Percentiles rank a stretch among this genome's conserved stretches.
Conservation (phyloP, 306 rosid genomes). For the Betula pendula region DNA sequence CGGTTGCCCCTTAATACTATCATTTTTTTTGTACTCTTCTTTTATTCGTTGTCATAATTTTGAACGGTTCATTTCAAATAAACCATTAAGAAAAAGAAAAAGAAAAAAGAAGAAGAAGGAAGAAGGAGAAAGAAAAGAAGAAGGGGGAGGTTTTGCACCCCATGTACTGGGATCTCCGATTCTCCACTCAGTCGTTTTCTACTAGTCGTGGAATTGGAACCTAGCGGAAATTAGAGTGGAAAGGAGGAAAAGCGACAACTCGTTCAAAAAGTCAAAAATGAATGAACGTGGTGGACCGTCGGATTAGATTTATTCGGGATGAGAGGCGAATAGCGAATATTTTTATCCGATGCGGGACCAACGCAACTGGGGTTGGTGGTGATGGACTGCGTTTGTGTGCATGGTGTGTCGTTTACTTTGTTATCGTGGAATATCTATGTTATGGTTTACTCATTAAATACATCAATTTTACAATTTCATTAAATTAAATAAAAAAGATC, state of each 20-base stretch:
- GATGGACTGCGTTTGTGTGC: neutral
- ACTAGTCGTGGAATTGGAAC: neutral
- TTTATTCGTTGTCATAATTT: neutral
- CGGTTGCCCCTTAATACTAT: no score
- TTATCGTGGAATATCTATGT: neutral
- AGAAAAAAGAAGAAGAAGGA: no score
- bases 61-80: neutral
- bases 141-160: neutral
- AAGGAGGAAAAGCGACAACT: neutral
- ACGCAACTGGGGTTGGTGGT: conserved; percentile 6
- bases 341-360: conserved; percentile 17
- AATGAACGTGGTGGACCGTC: neutral
- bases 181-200: neutral
- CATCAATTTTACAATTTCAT: no score
- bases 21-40: neutral
- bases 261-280: neutral
- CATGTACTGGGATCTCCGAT: neutral
- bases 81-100: no score
- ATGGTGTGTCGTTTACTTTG: no score
- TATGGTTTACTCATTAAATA: neutral
- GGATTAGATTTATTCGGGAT: conserved; percentile 6
- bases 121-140: no score
- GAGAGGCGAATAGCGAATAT: conserved; percentile 1
- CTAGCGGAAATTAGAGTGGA: neutral
- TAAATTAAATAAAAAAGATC: no score